Evolutionary conservation across 306 rosid species (phyloP), one percentile per base, ranked within the genome.

Genomic region (Inga laurina): DNA sequence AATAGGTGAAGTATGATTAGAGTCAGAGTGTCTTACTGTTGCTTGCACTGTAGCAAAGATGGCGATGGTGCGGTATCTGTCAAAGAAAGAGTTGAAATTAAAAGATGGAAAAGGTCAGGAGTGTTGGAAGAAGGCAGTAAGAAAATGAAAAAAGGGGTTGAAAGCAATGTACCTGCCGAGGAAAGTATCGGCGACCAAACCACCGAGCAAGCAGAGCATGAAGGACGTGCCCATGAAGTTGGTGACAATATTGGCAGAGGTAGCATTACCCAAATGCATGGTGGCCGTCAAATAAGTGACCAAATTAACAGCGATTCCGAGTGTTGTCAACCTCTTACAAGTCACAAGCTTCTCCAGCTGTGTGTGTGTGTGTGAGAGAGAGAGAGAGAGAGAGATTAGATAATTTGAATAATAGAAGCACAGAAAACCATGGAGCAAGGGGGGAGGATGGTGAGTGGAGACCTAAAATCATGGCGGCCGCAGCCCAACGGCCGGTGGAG

Each of bases 231-330:
- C 99, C 18, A 92, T 75, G 82, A 93, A 96, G 83, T 96, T 93
- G 76, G 98, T 96, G 88, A 93, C 98, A 3, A 85, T 87, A 75
- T 90, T 96, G 79, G 99, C 99, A 18, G 99, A 88, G 79, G 82
- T 82, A 49, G 97, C 98, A 85, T 88, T 96, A 57, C 99, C 99
- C 90, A 96, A 87, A 86, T 96, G 97, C 99, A 93, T 93, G 5
- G 97, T 90, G 0, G 79, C 91, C 0, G 96, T 91, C 88, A 96
- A 75, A 85, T 96, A 96, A 4, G 97, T 92, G 32, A 96, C 98
- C 86, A 96, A 72, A 84, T 96, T 96, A 44, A 93, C 97, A 0
- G 97, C 98, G 2, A 96, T 93, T 2, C 99, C 98, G 0, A 93
- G 85, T n/a, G 99, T 93, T 22, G 96, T 91, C 49, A 93, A 46